Base-by-base conservation (phyloP, 2,329 filamentous ascomycete genomes). In the Tolypocladium album region DNA sequence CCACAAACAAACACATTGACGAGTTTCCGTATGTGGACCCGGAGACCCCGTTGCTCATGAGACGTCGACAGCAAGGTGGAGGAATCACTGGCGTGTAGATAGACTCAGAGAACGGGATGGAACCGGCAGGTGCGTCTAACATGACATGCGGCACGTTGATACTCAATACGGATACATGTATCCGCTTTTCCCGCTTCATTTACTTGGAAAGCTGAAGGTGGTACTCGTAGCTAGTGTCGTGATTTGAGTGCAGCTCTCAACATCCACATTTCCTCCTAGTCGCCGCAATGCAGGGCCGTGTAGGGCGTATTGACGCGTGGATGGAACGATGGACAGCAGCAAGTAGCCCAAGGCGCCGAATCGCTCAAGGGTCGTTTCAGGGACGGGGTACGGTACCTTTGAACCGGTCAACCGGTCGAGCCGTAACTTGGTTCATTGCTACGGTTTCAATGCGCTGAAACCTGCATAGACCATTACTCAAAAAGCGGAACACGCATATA, bases 21-120 rank as follows among this genome's bases (percentile, higher is more conserved):
- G 61, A 63, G 52, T 63, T 61, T 56, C 61, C 61, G 13, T 50
- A 58, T 20, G 20, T 61, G 4, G 40, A 61, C 20, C 22, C 58
- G 20, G 15, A 56, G 3, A 63, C 59, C 39, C 36, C 56, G 58
- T 24, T 63, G 47, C 42, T 63, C 50, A 55, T 63, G 24, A 60
- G 59, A 39, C 40, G 56, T 12, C 58, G 61, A 6, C 20, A 52
- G 6, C 42, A 57, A 11, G 52, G 24, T 34, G 27, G 27, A 34
- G 47, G 27, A 34, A n/a, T 8, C 9, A 34, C 27, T n/a, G 17
- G 47, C 31, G 27, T 34, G 47, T n/a, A 52, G 47, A 31, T n/a
- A 34, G 47, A 20, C 5, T 17, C 6, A 3, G 27, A 20, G 15
- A 17, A 12, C 27, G 0, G 31, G 47, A 27, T 52, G 17, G 47